These are phyloP conservation scores for Dothidotthia symphoricarpi DNA, from an alignment of 2,329 filamentous ascomycete species.

Conservation along the genomic window DNA sequence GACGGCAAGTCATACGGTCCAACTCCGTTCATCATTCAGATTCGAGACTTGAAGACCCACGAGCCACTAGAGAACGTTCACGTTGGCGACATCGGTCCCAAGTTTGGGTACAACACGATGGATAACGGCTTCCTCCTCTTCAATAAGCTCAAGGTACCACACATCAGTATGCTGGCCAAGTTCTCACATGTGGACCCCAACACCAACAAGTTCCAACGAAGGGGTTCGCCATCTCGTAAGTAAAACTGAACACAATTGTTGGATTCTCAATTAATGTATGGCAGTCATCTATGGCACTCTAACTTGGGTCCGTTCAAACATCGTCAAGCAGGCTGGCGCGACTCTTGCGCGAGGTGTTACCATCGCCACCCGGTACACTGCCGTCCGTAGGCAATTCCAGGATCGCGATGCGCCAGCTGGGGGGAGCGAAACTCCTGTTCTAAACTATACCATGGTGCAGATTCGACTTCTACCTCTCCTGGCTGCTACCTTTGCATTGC, in stretches of 20 bases:
- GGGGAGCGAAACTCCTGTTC: constrained; percentile 68
- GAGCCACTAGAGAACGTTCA: constrained; percentile 55
- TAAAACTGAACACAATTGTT: no score
- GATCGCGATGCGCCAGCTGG: constrained; percentile 64
- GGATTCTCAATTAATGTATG: no score
- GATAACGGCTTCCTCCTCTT: constrained; percentile 78
- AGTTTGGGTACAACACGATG: constrained; percentile 78
- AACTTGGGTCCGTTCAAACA: constrained; percentile 71
- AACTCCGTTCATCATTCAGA: constrained; percentile 75
- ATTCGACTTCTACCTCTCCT: constrained; percentile 69
- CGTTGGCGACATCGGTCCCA: constrained; percentile 78
- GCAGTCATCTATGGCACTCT: constrained; percentile 71
- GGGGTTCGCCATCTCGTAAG: constrained; percentile 55
- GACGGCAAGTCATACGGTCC: constrained; percentile 68
- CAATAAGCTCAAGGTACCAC: constrained; percentile 73
- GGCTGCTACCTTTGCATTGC: constrained; percentile 72
- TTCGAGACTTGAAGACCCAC: constrained; percentile 56
- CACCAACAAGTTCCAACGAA: constrained; percentile 66
- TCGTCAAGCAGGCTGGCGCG: constrained; percentile 70
- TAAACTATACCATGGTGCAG: constrained; percentile 81
- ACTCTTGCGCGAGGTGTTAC: constrained; percentile 73
- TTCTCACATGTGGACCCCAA: constrained; percentile 68
- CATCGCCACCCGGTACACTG: constrained; percentile 72
- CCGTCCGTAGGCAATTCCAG: constrained; percentile 74
- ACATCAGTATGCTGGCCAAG: constrained; percentile 69